Evolutionary conservation across 2,329 filamentous ascomycete species (phyloP).

Genomic region (Epichloe bromicola): DNA sequence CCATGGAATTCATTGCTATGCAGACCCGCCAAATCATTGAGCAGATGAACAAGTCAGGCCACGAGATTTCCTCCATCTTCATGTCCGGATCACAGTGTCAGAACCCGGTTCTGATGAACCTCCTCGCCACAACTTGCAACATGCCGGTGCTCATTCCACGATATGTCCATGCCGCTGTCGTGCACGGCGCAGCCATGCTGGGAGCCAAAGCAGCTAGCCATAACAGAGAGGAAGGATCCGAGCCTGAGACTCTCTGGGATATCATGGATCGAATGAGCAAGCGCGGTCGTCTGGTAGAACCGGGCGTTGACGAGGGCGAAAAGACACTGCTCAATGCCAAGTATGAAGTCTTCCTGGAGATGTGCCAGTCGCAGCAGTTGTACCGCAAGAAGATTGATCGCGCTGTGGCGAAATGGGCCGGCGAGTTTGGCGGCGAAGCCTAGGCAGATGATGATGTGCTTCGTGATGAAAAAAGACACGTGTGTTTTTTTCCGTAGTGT

Average conservation of each 20-base stretch:
- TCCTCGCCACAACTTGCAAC: constrained; percentile 79
- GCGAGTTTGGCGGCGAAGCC: constrained; percentile 13
- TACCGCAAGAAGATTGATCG: constrained; percentile 72
- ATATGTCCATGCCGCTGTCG: constrained; percentile 90
- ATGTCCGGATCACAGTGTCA: constrained; percentile 98
- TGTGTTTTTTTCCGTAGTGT: too few species aligned
- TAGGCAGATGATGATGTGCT: background rate
- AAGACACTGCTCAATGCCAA: constrained; percentile 74
- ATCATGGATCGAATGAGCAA: constrained; percentile 99
- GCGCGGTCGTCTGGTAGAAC: constrained; percentile 71
- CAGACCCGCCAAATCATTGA: constrained; percentile 94
- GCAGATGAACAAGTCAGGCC: constrained; percentile 82
- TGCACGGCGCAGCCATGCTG: constrained; percentile 96
- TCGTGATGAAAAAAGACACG: background rate
- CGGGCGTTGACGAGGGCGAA: constrained; percentile 57
- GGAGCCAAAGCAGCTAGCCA: constrained; percentile 92
- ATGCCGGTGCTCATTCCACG: constrained; percentile 90
- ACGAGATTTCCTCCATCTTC: constrained; percentile 85
- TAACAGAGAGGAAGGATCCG: constrained; percentile 48
- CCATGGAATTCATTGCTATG: constrained; percentile 95
- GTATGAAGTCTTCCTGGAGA: constrained; percentile 91
- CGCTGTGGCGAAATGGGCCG: constrained; percentile 28
- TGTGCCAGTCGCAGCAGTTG: constrained; percentile 71
- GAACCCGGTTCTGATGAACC: constrained; percentile 80
- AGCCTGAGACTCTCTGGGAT: constrained; percentile 79